These are phyloP conservation scores for Suillus alpinus DNA, from an alignment of 768 basidiomycete genomes.

Conservation along the genomic window DNA sequence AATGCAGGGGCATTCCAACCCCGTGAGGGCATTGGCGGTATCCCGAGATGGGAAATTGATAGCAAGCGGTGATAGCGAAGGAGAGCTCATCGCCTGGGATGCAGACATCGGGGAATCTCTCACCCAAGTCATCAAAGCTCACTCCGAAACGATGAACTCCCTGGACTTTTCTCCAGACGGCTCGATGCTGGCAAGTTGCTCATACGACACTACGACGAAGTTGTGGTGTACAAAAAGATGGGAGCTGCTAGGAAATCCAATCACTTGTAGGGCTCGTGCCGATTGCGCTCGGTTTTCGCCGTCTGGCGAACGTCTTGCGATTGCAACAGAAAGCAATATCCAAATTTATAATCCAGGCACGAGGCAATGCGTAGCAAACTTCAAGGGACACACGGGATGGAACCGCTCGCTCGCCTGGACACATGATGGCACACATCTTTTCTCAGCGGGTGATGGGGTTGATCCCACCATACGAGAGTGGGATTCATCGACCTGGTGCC, in stretches of 20 bases:
- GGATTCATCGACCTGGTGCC: background rate
- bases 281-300: background rate
- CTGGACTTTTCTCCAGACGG: background rate
- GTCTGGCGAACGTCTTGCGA: background rate
- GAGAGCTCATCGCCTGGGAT: background rate
- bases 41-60: background rate
- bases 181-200: background rate
- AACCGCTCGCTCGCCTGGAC: background rate
- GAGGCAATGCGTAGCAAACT: background rate
- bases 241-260: background rate
- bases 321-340: background rate
- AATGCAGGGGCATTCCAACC: too few relatives aligned
- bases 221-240: background rate
- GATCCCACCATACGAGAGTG: background rate
- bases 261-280: rapidly evolving
- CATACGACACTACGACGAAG: background rate
- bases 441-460: background rate
- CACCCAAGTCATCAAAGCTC: background rate
- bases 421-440: background rate
- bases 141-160: too few relatives aligned
- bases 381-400: background rate
- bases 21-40: background rate
- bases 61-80: rapidly evolving
- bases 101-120: background rate
- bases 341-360: background rate